A percentile compares a stretch with the other conserved stretches of the same genome.
These are phyloP conservation scores for Ophiostoma piceae DNA, from an alignment of 2,329 filamentous ascomycete species.

Conservation along the genomic window DNA sequence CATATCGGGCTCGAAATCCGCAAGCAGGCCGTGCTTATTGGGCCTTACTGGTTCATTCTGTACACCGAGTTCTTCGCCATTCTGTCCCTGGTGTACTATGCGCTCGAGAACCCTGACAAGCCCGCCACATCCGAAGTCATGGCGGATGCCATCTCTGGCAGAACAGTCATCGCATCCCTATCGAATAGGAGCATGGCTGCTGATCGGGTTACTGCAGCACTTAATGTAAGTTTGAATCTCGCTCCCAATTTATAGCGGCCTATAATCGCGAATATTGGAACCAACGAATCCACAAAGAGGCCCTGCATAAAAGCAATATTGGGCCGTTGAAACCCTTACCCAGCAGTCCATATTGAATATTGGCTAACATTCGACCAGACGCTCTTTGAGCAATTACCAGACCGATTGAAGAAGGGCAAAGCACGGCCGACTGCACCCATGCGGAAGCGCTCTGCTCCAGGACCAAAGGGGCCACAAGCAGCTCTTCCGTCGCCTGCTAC, in stretches of 20 bases:
- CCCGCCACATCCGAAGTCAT: constrained; percentile 71
- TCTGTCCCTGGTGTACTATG: constrained; percentile 72
- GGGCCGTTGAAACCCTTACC: neutral
- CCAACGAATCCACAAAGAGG: neutral
- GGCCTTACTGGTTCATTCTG: constrained; percentile 81
- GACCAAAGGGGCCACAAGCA: constrained; percentile 35
- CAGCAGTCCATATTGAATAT: neutral
- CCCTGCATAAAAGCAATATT: neutral
- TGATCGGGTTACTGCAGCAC: constrained; percentile 71
- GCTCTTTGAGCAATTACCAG: constrained; percentile 79
- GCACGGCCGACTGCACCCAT: constrained; percentile 37
- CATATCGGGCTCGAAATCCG: constrained; percentile 63
- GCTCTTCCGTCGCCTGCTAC: constrained; percentile 29
- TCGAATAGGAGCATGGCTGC: constrained; percentile 83
- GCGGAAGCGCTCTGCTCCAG: constrained; percentile 54
- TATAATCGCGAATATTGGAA: neutral
- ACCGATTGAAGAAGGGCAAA: constrained; percentile 55
- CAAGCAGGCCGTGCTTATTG: constrained; percentile 49
- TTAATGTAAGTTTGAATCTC: constrained; percentile 55
- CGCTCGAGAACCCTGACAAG: constrained; percentile 73
- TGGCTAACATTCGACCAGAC: constrained; percentile 44
- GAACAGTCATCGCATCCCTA: constrained; percentile 72
- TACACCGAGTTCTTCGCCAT: constrained; percentile 81
- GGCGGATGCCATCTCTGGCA: constrained; percentile 77
- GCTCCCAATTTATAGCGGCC: neutral